A percentile compares a stretch with the other conserved stretches of the same genome.
Evolutionary conservation across 169 alveolate genomes (phyloP).

Genomic region (Plasmodium billcollinsi): DNA sequence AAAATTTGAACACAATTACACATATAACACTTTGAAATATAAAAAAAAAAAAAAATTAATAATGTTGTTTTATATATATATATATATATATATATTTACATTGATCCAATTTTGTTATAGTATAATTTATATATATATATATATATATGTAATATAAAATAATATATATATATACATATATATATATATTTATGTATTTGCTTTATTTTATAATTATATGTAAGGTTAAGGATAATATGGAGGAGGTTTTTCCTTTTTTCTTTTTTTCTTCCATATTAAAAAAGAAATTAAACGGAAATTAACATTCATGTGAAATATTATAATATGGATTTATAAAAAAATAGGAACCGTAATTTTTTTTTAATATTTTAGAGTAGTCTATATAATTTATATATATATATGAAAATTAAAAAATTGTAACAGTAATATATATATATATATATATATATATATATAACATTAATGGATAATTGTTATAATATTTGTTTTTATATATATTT

Average conservation of each 20-base stretch:
- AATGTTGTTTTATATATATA: too few species aligned
- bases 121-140: too few species aligned
- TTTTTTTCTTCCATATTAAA: background rate
- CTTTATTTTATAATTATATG: background rate
- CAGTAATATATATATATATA: background rate
- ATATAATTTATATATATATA: background rate
- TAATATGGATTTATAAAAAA: background rate
- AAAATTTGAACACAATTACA: too few species aligned
- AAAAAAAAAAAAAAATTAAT: too few species aligned
- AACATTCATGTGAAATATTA: conserved; percentile 3
- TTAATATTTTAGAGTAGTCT: conserved; percentile 10
- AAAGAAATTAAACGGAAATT: background rate
- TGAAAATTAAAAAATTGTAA: too few species aligned
- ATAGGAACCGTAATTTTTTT: too few species aligned
- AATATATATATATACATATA: background rate
- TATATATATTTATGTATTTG: background rate
- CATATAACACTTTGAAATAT: too few species aligned
- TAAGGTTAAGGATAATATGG: background rate
- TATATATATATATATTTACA: too few species aligned
- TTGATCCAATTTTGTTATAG: too few species aligned
- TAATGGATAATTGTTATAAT: too few species aligned
- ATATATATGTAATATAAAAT: too few species aligned
- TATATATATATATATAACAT: background rate
- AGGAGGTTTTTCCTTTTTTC: background rate
- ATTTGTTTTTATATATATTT: too few species aligned